A percentile compares a stretch with the other conserved stretches of the same genome.
phyloP scores from a whole-genome alignment of 495 filamentous ascomycete genomes.

The Cercophora scortea region DNA sequence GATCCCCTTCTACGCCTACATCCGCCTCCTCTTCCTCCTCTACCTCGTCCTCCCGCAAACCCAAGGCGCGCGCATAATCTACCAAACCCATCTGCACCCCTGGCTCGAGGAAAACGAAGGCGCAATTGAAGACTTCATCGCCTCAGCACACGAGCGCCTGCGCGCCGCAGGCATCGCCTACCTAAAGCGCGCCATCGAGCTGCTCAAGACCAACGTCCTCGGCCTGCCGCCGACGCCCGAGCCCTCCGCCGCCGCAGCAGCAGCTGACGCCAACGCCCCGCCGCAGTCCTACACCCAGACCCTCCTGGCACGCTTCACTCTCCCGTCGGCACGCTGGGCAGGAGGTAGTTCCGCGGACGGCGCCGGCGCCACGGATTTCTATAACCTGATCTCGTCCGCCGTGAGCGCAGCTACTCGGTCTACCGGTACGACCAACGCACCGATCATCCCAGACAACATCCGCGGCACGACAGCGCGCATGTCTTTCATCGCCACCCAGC shows the following conservation, averaged over 20 bases:
- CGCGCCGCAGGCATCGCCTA: slow-evolving; percentile 73
- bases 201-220: slow-evolving; percentile 63
- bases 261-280: slow-evolving; percentile 13
- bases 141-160: slow-evolving; percentile 68
- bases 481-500: slow-evolving; percentile 62
- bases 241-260: slow-evolving; percentile 28
- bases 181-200: slow-evolving; percentile 69
- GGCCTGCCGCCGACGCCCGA: slow-evolving; percentile 51
- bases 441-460: slow-evolving; percentile 60
- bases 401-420: slow-evolving; percentile 35
- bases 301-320: slow-evolving; percentile 75
- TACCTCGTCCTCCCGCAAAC: slow-evolving; percentile 98
- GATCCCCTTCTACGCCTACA: slow-evolving; percentile 91
- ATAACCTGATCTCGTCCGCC: slow-evolving; percentile 66
- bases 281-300: slow-evolving; percentile 69
- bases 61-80: slow-evolving; percentile 80
- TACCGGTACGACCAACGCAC: slow-evolving; percentile 26
- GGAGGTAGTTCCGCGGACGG: slow-evolving; percentile 11
- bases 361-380: slow-evolving; percentile 53
- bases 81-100: slow-evolving; percentile 77
- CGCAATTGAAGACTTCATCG: slow-evolving; percentile 87
- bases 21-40: slow-evolving; percentile 78
- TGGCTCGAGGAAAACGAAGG: slow-evolving; percentile 81
- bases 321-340: slow-evolving; percentile 52
- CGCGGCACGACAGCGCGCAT: slow-evolving; percentile 55